Conservation (phyloP, 176 grass and related monocot genomes). For the Poa pratensis region DNA sequence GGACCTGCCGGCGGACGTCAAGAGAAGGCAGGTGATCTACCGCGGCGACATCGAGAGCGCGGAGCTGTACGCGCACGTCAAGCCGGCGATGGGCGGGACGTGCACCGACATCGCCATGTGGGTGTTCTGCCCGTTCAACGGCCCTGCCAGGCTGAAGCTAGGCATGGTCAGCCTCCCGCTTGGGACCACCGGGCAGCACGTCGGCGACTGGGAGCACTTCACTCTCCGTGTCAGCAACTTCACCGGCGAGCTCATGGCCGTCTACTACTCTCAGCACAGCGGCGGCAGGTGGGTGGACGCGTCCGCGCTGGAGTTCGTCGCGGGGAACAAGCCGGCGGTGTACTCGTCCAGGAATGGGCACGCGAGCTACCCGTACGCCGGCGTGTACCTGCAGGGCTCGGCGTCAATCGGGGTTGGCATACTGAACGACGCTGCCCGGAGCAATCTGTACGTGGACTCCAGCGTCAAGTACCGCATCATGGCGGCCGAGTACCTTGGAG, state of each 20-base stretch:
- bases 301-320: slow-evolving; percentile 64
- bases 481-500: slow-evolving; percentile 67
- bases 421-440: slow-evolving; percentile 63
- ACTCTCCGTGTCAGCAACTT: slow-evolving; percentile 82
- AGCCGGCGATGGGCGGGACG: slow-evolving; percentile 63
- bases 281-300: slow-evolving; percentile 78
- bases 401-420: slow-evolving; percentile 64
- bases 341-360: slow-evolving; percentile 83
- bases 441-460: slow-evolving; percentile 58
- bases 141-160: slow-evolving; percentile 74
- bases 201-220: slow-evolving; percentile 97
- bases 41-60: slow-evolving; percentile 58
- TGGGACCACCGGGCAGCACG: slow-evolving; percentile 71
- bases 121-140: slow-evolving; percentile 98
- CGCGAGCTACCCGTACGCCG: slow-evolving; percentile 73
- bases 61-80: slow-evolving; percentile 72
- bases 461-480: slow-evolving; percentile 73
- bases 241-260: slow-evolving; percentile 73
- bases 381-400: slow-evolving; percentile 80
- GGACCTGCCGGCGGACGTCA: slow-evolving; percentile 46
- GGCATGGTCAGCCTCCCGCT: slow-evolving; percentile 58
- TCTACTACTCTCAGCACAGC: slow-evolving; percentile 85
- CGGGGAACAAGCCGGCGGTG: slow-evolving; percentile 59
- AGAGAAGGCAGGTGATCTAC: slow-evolving; percentile 35
- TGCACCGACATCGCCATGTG: slow-evolving; percentile 83